Conservation (phyloP, 2,329 filamentous ascomycete genomes). For the Fusarium proliferatum region DNA sequence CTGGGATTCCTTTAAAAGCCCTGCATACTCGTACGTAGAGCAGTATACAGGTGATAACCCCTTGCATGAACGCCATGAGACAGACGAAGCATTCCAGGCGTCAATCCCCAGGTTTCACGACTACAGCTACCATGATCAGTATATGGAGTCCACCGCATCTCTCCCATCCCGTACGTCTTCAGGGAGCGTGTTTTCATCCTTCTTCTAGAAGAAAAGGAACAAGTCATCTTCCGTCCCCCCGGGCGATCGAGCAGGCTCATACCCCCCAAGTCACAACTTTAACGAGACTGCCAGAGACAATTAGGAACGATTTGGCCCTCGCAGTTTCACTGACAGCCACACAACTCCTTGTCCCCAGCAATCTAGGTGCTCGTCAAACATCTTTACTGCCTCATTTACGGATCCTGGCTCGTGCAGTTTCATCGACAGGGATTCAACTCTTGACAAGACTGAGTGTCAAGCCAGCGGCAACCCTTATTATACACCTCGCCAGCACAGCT, state of each 20-base stretch:
- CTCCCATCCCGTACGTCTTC: slow-evolving; percentile 29
- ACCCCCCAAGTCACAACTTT: slow-evolving; percentile 17
- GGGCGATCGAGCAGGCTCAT: slow-evolving; percentile 7
- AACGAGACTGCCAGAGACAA: slow-evolving; percentile 40
- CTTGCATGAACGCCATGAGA: slow-evolving; percentile 1
- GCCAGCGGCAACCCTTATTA: slow-evolving; percentile 51
- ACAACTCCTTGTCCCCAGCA: slow-evolving; percentile 24
- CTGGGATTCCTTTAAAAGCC: slow-evolving; percentile 23
- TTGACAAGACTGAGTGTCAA: slow-evolving; percentile 7
- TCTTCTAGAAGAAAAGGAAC: slow-evolving; percentile 35
- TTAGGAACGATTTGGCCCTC: slow-evolving; percentile 43
- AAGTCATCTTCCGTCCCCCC: slow-evolving; percentile 1
- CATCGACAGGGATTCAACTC: slow-evolving; percentile 16
- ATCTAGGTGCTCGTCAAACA: slow-evolving; percentile 8
- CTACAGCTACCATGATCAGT: background rate
- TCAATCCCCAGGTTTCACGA: background rate
- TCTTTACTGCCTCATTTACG: slow-evolving; percentile 21
- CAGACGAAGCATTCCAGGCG: background rate
- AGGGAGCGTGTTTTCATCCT: slow-evolving; percentile 36
- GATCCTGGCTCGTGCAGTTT: slow-evolving; percentile 19
- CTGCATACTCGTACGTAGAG: background rate
- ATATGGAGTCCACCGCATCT: slow-evolving; percentile 22
- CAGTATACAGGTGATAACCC: background rate
- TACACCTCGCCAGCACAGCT: slow-evolving; percentile 40
- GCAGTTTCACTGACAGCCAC: slow-evolving; percentile 27